These are phyloP conservation scores for Apiotrichum mycotoxinovorans DNA, from an alignment of 1,284 basidiomycete genomes.

Conservation along the genomic window DNA sequence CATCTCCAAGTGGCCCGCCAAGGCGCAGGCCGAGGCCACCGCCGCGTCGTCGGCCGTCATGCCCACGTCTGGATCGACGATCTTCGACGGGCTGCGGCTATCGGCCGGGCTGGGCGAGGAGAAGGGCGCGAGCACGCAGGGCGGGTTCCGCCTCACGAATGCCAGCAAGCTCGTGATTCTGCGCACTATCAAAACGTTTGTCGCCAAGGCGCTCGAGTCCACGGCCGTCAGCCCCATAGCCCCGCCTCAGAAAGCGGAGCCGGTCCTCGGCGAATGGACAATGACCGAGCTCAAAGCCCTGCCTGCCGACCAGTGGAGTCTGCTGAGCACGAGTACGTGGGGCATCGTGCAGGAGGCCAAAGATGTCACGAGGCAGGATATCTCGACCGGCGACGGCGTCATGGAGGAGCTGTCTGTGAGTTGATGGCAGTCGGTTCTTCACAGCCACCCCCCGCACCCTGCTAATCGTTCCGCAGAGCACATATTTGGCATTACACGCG, in stretches of 20 bases:
- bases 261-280: conserved; percentile 8
- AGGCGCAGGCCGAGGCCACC: background rate
- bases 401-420: conserved; percentile 27
- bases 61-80: conserved; percentile 21
- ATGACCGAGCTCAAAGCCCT: conserved; percentile 10
- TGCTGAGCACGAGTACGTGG: conserved; percentile 7
- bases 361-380: background rate
- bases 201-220: conserved; percentile 24
- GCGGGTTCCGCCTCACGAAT: conserved; percentile 31
- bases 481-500: conserved; percentile 61
- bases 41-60: background rate
- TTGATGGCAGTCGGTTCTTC: no score
- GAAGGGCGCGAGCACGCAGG: conserved; percentile 38
- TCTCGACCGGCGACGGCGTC: conserved; percentile 15
- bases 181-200: conserved; percentile 39
- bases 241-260: background rate
- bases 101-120: conserved; percentile 45
- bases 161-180: conserved; percentile 40
- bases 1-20: conserved; percentile 62
- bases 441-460: no score
- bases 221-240: background rate
- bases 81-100: conserved; percentile 46
- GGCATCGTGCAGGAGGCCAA: conserved; percentile 6
- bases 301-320: conserved; percentile 14
- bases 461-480: conserved; percentile 21